Conservation (phyloP, 768 basidiomycete species). For the Hypholoma fasciculare region DNA sequence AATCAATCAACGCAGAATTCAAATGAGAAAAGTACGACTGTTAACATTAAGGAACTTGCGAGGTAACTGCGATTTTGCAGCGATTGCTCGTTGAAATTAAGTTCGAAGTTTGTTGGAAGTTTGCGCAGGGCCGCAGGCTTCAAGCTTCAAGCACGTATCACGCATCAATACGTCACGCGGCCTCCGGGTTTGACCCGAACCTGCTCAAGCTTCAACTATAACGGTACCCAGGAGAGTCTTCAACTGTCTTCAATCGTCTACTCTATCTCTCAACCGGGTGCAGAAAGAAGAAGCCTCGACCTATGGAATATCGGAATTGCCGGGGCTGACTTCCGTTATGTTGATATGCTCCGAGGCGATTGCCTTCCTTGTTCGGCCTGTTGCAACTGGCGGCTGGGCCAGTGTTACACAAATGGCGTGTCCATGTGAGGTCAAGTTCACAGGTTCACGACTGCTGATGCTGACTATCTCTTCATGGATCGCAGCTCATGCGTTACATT, state of each 20-base stretch:
- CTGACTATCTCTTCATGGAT: not conserved
- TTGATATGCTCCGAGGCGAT: no score
- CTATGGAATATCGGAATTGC: no score
- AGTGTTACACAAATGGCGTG: no score
- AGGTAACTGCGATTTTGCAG: no score
- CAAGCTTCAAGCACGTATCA: no score
- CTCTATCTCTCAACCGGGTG: not conserved
- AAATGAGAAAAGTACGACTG: not conserved
- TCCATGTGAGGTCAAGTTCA: not conserved
- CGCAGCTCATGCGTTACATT: not conserved
- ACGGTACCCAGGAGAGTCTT: not conserved
- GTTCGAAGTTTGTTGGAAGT: not conserved
- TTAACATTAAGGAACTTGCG: not conserved
- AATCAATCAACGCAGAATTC: not conserved
- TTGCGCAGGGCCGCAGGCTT: no score
- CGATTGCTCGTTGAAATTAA: not conserved
- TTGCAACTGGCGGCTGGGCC: no score
- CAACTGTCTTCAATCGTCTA: not conserved
- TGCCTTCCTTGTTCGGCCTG: no score
- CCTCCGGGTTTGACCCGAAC: not conserved
- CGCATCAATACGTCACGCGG: not conserved
- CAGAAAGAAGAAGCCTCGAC: no score
- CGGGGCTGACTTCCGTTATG: no score
- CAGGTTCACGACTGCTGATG: no score
- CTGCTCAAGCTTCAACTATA: no score